Evolutionary conservation across 169 alveolate genomes (phyloP).

Genomic region (Toxoplasma gondii): DNA sequence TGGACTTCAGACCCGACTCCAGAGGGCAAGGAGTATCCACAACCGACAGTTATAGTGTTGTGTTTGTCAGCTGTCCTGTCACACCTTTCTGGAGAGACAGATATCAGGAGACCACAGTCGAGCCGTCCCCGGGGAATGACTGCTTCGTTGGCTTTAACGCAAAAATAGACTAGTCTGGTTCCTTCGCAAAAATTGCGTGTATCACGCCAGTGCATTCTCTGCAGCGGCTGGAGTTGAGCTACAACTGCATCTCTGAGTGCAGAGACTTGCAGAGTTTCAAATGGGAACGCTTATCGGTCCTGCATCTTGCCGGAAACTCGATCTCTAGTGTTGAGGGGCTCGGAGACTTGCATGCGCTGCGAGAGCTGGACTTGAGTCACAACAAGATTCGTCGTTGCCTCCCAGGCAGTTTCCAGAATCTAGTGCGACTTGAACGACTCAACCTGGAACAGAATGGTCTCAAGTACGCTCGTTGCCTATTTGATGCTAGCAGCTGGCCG

Average conservation of each 20-base stretch:
- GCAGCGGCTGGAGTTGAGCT: constrained; percentile 64
- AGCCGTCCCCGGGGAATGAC: too few relatives aligned
- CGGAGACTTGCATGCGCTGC: constrained; percentile 30
- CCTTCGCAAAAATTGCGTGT: too few relatives aligned
- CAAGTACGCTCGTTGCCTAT: constrained; percentile 9
- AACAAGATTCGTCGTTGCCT: constrained; percentile 53
- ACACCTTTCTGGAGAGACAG: too few relatives aligned
- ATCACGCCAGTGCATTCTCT: neutral
- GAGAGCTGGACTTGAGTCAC: constrained; percentile 58
- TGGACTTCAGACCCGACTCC: too few relatives aligned
- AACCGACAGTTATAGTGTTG: too few relatives aligned
- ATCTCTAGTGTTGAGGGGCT: constrained; percentile 51
- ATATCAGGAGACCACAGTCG: too few relatives aligned
- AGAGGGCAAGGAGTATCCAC: too few relatives aligned
- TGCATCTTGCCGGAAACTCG: constrained; percentile 57
- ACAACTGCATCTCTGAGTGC: constrained; percentile 25
- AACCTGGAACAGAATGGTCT: constrained; percentile 62
- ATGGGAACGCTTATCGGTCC: constrained; percentile 40
- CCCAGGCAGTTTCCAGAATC: constrained; percentile 50
- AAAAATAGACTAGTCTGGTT: too few relatives aligned
- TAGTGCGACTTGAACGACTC: constrained; percentile 23
- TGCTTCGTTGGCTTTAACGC: too few relatives aligned
- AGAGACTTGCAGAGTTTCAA: constrained; percentile 32
- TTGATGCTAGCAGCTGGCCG: too few relatives aligned
- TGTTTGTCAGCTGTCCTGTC: too few relatives aligned